Evolutionary conservation across 768 basidiomycete species (phyloP), one percentile per base, ranked within the genome.

Genomic region (Boletus pseudopeckii): DNA sequence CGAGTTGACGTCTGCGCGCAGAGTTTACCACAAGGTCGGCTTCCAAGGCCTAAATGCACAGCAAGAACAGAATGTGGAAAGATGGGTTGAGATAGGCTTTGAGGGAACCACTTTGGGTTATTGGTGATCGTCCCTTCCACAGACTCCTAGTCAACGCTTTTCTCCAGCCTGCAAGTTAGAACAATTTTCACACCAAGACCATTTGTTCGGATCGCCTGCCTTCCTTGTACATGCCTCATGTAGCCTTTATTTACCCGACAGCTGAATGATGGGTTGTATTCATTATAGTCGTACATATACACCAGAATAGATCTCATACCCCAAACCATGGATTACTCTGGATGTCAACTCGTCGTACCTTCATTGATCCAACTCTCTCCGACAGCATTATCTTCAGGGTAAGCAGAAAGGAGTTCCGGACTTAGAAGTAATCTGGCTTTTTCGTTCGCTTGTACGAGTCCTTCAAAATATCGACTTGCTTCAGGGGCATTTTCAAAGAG

Each of bases 31-130:
- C 43, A 78, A 76, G 2, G 80, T 90, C 15, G 89, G 88, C 3
- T 92, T 91, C 56, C 67, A 72, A 17, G 87, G 85, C 7, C 71
- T 88, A 15, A 67, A 56, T 15, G 8, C 34, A 56, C 45, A 60
- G 9, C 59, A 58, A 26, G 66, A 54, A 13, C 57, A 63, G 15
- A 56, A 64, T 3, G 73, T 75, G 3, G 75, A 77, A 33, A 64
- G 70, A 15, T 89, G 84, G 84, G 57, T 83, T 7, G 88, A 89
- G 52, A 69, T 85, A 46, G 87, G 87, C 9, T 88, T 87, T 51
- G 76, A 82, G 67, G 22, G 51, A 55, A 17, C 47, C 52, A 56
- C 70, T 3, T 74, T 86, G 15, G 89, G 88, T 2, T 83, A 86
- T 61, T 91, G 89, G 88, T 90, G 71, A 75, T 55, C n/a, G 4